Conservation (phyloP, 2,329 filamentous ascomycete genomes). For the Xylariaceae sp. region DNA sequence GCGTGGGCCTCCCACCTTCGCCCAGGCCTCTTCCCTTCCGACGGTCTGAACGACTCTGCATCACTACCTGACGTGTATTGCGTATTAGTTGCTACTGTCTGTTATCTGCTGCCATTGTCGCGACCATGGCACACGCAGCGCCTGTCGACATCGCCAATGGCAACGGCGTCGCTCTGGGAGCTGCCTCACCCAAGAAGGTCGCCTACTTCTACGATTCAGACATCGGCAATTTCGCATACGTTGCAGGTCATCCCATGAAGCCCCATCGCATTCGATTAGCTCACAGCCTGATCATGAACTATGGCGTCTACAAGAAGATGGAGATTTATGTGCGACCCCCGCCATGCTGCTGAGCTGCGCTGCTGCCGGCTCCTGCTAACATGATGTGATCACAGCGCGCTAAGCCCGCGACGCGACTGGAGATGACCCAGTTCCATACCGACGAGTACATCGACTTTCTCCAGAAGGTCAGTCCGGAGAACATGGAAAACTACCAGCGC, state of each 20-base stretch:
- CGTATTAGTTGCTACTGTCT: no score
- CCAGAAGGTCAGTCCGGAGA: constrained; percentile 92
- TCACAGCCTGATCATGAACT: constrained; percentile 92
- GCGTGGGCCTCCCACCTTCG: no score
- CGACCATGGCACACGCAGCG: constrained; percentile 40
- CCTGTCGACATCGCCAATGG: constrained; percentile 46
- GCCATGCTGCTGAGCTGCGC: not conserved
- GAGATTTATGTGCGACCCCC: constrained; percentile 79
- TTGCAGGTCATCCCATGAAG: constrained; percentile 97
- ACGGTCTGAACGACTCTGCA: no score
- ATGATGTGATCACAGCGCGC: constrained; percentile 49
- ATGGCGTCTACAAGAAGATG: constrained; percentile 94
- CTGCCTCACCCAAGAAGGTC: constrained; percentile 61
- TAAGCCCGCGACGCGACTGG: constrained; percentile 79
- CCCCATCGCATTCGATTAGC: constrained; percentile 91
- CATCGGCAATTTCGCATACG: constrained; percentile 96
- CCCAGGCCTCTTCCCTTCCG: no score
- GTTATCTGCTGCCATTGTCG: constrained; percentile 1
- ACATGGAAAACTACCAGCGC: constrained; percentile 88
- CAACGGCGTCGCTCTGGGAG: constrained; percentile 44
- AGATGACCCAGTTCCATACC: constrained; percentile 91
- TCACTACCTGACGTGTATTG: no score
- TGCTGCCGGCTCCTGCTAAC: not conserved
- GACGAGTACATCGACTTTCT: constrained; percentile 95
- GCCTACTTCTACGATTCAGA: constrained; percentile 99